Percentiles rank a stretch among this genome's conserved stretches.
Conservation (phyloP, 225 moss, liverwort and hornwort species). For the Climacium dendroides region DNA sequence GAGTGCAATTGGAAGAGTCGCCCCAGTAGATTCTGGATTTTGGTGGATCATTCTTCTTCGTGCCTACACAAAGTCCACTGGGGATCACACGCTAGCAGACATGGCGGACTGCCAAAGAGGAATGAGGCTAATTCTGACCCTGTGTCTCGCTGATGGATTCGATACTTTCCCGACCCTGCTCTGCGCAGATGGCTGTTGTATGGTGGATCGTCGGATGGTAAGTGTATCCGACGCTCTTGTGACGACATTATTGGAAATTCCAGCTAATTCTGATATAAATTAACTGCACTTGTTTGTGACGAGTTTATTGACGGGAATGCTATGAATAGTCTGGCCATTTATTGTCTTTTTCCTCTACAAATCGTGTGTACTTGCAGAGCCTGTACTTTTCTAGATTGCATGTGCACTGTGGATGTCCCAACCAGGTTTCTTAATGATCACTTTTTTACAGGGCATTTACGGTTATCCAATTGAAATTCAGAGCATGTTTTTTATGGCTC, state of each 20-base stretch:
- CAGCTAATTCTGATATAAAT: not conserved
- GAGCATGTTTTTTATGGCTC: constrained; percentile 82
- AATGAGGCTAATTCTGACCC: constrained; percentile 81
- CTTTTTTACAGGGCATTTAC: constrained; percentile 63
- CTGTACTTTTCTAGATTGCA: not conserved
- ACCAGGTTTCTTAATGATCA: not conserved
- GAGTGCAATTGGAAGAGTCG: constrained; percentile 93
- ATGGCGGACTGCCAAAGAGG: constrained; percentile 88
- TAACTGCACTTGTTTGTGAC: not conserved
- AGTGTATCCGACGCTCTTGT: not conserved
- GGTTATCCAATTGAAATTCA: constrained; percentile 97
- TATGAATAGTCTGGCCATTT: not conserved
- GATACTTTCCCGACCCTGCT: constrained; percentile 91
- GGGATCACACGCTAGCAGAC: constrained; percentile 80
- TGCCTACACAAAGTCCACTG: constrained; percentile 88
- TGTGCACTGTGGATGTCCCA: not conserved
- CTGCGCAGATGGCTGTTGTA: constrained; percentile 92
- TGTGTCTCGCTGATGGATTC: constrained; percentile 92
- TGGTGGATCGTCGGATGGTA: constrained; percentile 97
- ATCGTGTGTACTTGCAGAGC: not conserved
- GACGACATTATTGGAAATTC: not conserved
- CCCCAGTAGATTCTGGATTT: constrained; percentile 92
- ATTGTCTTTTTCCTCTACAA: not conserved
- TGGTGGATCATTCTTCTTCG: constrained; percentile 99
- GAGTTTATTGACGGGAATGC: not conserved